Percentiles rank a stretch among this genome's conserved stretches.
phyloP scores from a whole-genome alignment of 2,329 filamentous ascomycete genomes.

The Curvularia verruculosa region DNA sequence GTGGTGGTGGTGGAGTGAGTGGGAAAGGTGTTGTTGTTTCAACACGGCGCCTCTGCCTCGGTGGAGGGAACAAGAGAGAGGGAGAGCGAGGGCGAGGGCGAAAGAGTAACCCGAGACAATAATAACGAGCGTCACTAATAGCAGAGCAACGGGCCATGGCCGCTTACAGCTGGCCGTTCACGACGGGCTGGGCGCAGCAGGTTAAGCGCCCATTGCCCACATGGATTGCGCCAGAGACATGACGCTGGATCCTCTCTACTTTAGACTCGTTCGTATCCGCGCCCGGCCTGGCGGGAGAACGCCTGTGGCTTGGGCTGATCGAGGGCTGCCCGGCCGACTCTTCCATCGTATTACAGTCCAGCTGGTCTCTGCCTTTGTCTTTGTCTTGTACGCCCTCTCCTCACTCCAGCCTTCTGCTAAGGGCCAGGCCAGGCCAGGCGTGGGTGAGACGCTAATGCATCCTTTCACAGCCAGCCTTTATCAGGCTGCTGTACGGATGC shows the following conservation, averaged over 20 bases:
- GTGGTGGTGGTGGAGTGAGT: slow-evolving; percentile 5
- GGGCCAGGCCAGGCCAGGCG: slow-evolving; percentile 19
- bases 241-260: slow-evolving; percentile 22
- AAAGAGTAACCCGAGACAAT: background rate
- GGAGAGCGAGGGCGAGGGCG: slow-evolving; percentile 11
- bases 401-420: slow-evolving; percentile 18
- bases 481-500: slow-evolving; percentile 27
- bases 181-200: slow-evolving; percentile 13
- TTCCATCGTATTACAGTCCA: background rate
- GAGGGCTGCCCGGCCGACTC: background rate
- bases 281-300: background rate
- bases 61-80: slow-evolving; percentile 4
- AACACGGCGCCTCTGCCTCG: slow-evolving; percentile 18
- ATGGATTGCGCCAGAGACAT: slow-evolving; percentile 21
- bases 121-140: too few species aligned
- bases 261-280: background rate
- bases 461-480: slow-evolving; percentile 17
- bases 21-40: slow-evolving; percentile 30
- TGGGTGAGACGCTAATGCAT: slow-evolving; percentile 32
- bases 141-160: slow-evolving; percentile 18
- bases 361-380: background rate
- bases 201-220: slow-evolving; percentile 23
- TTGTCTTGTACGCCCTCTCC: too few species aligned
- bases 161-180: slow-evolving; percentile 20
- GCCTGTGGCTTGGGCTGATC: background rate